Base-by-base conservation (phyloP, 2,329 filamentous ascomycete genomes). In the Harringtonia aguacate region DNA sequence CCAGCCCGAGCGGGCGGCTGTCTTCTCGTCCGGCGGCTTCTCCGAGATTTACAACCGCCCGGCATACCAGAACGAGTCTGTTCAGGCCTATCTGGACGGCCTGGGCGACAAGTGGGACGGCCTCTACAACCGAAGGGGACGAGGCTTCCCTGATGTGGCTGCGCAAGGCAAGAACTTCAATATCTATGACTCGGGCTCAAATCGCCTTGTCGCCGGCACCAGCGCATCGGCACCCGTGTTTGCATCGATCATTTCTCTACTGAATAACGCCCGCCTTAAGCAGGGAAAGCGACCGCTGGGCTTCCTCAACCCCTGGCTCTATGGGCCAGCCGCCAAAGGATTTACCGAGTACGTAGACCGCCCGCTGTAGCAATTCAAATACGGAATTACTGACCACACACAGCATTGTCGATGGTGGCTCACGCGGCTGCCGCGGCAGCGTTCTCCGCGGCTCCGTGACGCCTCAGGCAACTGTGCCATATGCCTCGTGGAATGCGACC, bases 161-260 rank as follows among this genome's bases (percentile, higher is more conserved):
- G 70, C 66, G 4, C 67, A 84, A 28, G 70, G 78, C 2, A 74
- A 73, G 9, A 73, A 77, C 49, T 82, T 79, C 46, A 50, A 59
- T 10, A 62, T 65, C 30, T 47, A 62, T 4, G 48, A 60, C 15
- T 51, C 53, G 7, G 62, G 60, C 12, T 37, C 39, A 7, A 46
- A 56, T 12, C 33, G 43, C 0, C 48, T 52, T 3, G 56, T 70
- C 4, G 53, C 59, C 38, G 69, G 69, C 10, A 73, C 69, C 13
- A 71, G 68, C 43, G 73, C 72, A 1, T 70, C 69, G 22, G 65
- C 73, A 5, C 75, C 74, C 0, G 65, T 75, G 0, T 58, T 78
- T 22, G 73, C 73, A 7, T 61, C 69, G 21, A 65, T 79, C 52
- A 58, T 79, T 39, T 68, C 71, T 4, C 59, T 75, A 3, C 62